Conservation (phyloP, 2,329 filamentous ascomycete species). For the Aphanocladium album region DNA sequence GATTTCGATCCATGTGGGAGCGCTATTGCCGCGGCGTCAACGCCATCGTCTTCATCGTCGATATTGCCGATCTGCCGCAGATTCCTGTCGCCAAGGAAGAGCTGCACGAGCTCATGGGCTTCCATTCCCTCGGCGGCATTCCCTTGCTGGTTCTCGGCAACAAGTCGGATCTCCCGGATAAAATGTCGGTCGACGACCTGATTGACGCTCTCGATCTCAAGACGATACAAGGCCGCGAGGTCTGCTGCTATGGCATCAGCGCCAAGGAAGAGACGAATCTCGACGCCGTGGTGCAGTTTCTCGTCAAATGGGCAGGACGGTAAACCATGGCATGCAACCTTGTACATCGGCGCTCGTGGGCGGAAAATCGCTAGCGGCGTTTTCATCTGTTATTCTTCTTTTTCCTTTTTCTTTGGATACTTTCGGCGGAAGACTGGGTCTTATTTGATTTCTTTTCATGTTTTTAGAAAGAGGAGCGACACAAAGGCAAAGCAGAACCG, state of each 20-base stretch:
- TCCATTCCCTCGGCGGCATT: slow-evolving; percentile 80
- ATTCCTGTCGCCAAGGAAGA: slow-evolving; percentile 86
- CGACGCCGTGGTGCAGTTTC: slow-evolving; percentile 92
- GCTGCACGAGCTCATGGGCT: slow-evolving; percentile 81
- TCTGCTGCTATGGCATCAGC: slow-evolving; percentile 97
- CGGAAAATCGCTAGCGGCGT: neutral
- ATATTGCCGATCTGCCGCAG: slow-evolving; percentile 79
- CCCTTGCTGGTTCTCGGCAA: slow-evolving; percentile 92
- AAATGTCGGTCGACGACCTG: slow-evolving; percentile 87
- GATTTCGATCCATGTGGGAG: slow-evolving; percentile 99
- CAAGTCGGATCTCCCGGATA: slow-evolving; percentile 91
- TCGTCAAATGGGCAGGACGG: slow-evolving; percentile 82
- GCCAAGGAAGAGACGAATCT: slow-evolving; percentile 98
- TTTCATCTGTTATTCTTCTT: slow-evolving; percentile 2
- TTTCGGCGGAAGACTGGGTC: slow-evolving; percentile 4
- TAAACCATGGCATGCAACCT: slow-evolving; percentile 26
- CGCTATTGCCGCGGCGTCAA: slow-evolving; percentile 96
- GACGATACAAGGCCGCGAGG: slow-evolving; percentile 82
- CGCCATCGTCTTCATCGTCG: slow-evolving; percentile 97
- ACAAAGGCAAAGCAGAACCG: slow-evolving; percentile 14
- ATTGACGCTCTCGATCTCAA: slow-evolving; percentile 91
- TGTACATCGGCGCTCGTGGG: slow-evolving; percentile 4
- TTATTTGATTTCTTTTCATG: slow-evolving; percentile 8
- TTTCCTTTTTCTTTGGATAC: slow-evolving; percentile 3
- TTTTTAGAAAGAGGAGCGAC: slow-evolving; percentile 11